Percentiles rank a stretch among this genome's conserved stretches.
phyloP scores from a whole-genome alignment of 202 grass and related monocot species.

The Cymbopogon flexuosus region DNA sequence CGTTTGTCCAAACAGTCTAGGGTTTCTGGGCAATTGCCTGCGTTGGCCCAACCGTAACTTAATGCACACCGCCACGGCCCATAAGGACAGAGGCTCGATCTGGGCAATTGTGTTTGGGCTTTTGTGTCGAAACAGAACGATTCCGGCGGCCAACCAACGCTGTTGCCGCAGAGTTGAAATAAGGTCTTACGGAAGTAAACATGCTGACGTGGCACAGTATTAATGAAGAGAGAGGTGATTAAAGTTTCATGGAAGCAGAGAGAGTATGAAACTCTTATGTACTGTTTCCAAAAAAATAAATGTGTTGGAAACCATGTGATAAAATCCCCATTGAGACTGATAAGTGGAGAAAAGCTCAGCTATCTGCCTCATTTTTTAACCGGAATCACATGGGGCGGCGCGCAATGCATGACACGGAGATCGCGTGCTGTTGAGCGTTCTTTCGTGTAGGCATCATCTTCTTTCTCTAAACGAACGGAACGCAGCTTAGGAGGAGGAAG shows the following conservation, averaged over 20 bases:
- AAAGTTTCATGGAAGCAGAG: no score
- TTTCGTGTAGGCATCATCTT: not conserved
- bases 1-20: not conserved
- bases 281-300: no score
- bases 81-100: not conserved
- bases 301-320: no score
- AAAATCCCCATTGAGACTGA: not conserved
- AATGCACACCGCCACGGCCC: not conserved
- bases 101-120: no score
- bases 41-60: not conserved
- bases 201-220: no score
- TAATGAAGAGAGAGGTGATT: no score
- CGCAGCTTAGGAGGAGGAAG: no score
- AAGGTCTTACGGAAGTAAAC: no score
- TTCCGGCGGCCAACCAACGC: not conserved
- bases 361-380: not conserved
- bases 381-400: not conserved
- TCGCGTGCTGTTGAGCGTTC: not conserved
- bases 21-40: no score
- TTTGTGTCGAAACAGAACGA: not conserved
- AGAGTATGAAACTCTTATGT: no score
- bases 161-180: no score
- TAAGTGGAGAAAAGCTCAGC: no score
- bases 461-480: not conserved
- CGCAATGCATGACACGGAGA: not conserved